These are phyloP conservation scores for Ophiostoma fasciatum DNA, from an alignment of 2,329 filamentous ascomycete species.

Conservation along the genomic window DNA sequence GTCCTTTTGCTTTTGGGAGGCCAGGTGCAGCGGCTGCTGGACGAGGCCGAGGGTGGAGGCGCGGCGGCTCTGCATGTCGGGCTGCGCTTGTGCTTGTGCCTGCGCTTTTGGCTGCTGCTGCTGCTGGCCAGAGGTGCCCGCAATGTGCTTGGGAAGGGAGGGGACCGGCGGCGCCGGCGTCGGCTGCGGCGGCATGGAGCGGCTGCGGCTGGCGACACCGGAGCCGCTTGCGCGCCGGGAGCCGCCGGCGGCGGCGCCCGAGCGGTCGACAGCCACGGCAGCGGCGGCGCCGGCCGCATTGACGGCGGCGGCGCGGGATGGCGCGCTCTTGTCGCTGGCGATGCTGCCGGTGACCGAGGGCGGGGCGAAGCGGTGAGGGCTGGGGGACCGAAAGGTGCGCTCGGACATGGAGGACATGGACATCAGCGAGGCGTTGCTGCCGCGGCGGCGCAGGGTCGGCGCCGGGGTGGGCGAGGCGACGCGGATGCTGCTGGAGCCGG, in stretches of 20 bases:
- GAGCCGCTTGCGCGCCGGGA: constrained; percentile 1
- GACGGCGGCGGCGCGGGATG: neutral
- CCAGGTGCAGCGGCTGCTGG: constrained; percentile 30
- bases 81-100: too few relatives aligned
- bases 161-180: constrained; percentile 44
- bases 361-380: constrained; percentile 33
- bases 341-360: neutral
- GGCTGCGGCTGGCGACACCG: constrained; percentile 13
- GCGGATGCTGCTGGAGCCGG: too few relatives aligned
- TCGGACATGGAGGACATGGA: constrained; percentile 79
- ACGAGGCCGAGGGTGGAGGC: constrained; percentile 4
- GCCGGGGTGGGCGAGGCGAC: constrained; percentile 5
- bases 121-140: neutral
- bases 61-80: neutral
- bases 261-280: neutral
- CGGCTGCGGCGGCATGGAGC: constrained; percentile 42
- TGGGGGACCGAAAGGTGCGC: constrained; percentile 71
- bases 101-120: neutral
- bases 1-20: constrained; percentile 33
- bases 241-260: neutral
- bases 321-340: neutral
- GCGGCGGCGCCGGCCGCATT: constrained; percentile 6
- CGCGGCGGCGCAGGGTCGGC: constrained; percentile 41
- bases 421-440: constrained; percentile 51
- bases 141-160: constrained; percentile 42